Evolutionary conservation across 2,329 filamentous ascomycete species (phyloP), one percentile per base, ranked within the genome.

Genomic region (Phialocephala subalpina): DNA sequence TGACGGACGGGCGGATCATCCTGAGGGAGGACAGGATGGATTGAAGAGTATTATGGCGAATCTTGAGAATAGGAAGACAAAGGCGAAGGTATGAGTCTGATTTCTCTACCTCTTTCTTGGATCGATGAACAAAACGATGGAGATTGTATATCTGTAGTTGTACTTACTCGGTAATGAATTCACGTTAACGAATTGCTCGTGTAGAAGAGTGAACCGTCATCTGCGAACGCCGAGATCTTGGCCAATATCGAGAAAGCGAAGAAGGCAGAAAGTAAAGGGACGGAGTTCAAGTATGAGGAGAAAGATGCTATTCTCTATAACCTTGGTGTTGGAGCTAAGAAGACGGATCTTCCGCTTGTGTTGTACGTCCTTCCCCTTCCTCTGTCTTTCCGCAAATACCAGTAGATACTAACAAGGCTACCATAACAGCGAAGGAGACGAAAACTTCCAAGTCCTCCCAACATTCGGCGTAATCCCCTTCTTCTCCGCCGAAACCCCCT

Each of bases 381-480:
- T n/a, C n/a, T n/a, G n/a, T n/a, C n/a, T n/a, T n/a, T n/a, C n/a
- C n/a, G n/a, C n/a, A n/a, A n/a, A n/a, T n/a, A n/a, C n/a, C n/a
- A n/a, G n/a, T n/a, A n/a, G n/a, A n/a, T n/a, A n/a, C n/a, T n/a
- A n/a, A n/a, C n/a, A n/a, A n/a, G n/a, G n/a, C n/a, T 49, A 3
- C 14, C 16, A 16, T 25, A 14, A 36, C 36, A 69, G 82, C 77
- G 96, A 99, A 84, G 92, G 93, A 76, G 83, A 90, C 76, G 94
- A 97, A 63, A 87, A 96, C 78, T 99, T 99, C 88, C 93, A 97
- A 79, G 90, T 93, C 61, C 84, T 98, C 61, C 96, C 96, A 61
- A 97, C 94, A n/a, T 99, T 92, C 76, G 96, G 94, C 78, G 96
- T 98, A 69, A 90, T 99, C 74, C 96, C 96, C n/a, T 92, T 90